Evolutionary conservation across 2,329 filamentous ascomycete genomes (phyloP).

Genomic region (Phoma sp.): DNA sequence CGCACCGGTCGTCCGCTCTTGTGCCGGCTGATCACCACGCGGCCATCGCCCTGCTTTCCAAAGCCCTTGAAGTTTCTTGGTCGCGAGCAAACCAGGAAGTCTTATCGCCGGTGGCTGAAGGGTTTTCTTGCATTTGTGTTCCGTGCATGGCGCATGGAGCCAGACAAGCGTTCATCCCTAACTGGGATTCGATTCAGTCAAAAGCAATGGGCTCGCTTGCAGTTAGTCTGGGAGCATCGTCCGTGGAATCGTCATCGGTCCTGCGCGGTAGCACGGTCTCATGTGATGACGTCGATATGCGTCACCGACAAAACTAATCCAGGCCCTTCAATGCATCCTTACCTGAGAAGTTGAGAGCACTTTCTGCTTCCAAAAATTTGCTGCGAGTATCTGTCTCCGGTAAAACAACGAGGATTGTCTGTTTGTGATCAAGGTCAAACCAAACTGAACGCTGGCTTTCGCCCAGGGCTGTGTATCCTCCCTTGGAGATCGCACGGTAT

Average conservation of each 20-base stretch:
- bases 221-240: neutral
- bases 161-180: neutral
- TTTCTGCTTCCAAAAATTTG: too few species aligned
- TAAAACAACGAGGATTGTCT: too few species aligned
- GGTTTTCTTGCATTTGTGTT: conserved; percentile 4
- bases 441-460: too few species aligned
- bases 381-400: too few species aligned
- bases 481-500: too few species aligned
- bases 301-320: too few species aligned
- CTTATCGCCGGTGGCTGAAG: conserved; percentile 7
- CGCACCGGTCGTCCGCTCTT: conserved; percentile 1
- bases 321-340: too few species aligned
- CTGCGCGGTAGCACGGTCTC: too few species aligned
- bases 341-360: too few species aligned
- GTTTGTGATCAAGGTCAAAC: too few species aligned
- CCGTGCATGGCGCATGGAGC: conserved; percentile 1
- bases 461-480: too few species aligned
- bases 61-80: conserved; percentile 8
- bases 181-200: neutral
- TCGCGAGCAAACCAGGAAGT: neutral
- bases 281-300: too few species aligned
- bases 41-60: conserved; percentile 3
- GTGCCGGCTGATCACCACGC: conserved; percentile 5
- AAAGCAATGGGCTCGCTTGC: conserved; percentile 1
- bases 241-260: neutral